A percentile compares a stretch with the other conserved stretches of the same genome.
These are phyloP conservation scores for Boletus edulis DNA, from an alignment of 768 basidiomycete species.

Conservation along the genomic window DNA sequence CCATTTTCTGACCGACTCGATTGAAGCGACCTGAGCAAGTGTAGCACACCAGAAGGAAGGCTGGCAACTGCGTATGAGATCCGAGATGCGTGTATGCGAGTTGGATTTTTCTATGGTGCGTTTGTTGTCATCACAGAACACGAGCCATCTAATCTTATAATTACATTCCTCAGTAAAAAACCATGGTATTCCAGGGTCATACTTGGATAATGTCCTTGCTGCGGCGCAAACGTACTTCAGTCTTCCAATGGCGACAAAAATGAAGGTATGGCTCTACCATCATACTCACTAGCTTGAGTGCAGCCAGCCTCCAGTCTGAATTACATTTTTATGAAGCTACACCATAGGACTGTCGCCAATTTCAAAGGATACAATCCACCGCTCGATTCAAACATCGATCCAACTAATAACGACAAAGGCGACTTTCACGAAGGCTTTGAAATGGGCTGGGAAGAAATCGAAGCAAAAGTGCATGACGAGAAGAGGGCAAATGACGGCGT, in stretches of 20 bases:
- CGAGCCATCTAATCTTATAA: background rate
- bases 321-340: conserved; percentile 43
- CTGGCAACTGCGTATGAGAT: conserved; percentile 53
- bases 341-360: conserved; percentile 62
- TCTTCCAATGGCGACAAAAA: conserved; percentile 59
- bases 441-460: conserved; percentile 66
- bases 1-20: background rate
- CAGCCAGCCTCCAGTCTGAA: background rate
- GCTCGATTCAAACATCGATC: conserved; percentile 71
- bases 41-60: conserved; percentile 31
- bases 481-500: conserved; percentile 43
- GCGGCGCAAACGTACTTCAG: conserved; percentile 65
- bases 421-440: conserved; percentile 93
- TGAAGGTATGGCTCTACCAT: conserved; percentile 45
- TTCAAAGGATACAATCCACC: conserved; percentile 79
- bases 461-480: conserved; percentile 24
- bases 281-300: background rate
- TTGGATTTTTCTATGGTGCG: conserved; percentile 84
- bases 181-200: conserved; percentile 62
- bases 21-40: conserved; percentile 20
- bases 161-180: conserved; percentile 58
- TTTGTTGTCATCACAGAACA: background rate
- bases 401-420: conserved; percentile 59
- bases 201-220: conserved; percentile 45
- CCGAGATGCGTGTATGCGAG: conserved; percentile 73